Evolutionary conservation across 352 stramenopile species (phyloP), one percentile per base, ranked within the genome.

Genomic region (Elongisporangium prolatum): DNA sequence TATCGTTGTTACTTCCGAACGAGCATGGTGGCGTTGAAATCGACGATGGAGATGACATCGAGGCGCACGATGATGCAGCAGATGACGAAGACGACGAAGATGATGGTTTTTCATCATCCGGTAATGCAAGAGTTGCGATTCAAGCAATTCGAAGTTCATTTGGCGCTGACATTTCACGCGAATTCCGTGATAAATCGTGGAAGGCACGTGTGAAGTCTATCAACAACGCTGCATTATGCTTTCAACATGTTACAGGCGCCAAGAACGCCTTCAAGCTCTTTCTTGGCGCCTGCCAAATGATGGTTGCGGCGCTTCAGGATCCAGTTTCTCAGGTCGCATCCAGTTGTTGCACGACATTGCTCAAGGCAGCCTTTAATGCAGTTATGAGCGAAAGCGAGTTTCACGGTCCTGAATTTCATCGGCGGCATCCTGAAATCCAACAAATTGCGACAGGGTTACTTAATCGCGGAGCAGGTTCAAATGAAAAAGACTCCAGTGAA

Each of bases 401-500:
- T 54, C 80, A 93, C 58, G 77, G 74, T 0, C 28, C 47, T 11
- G 61, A 69, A 24, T 93, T 91, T 50, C 84, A 91, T 44, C 48
- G 74, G 0, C 64, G 73, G 10, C 77, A 75, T 4, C 80, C 80
- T 0, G 50, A 62, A 1, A 74, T 92, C 52, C 67, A 68, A 14
- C 68, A 74, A 20, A 83, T 93, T 20, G 59, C 74, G 1, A 72
- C 68, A 17, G 52, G 71, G 5, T 52, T 92, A 3, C 55, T 92
- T 21, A 59, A 60, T 0, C 71, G 84, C 25, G 84, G 77, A 5
- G 78, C 82, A 0, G 75, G 69, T 1, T 86, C 78, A 8, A 91
- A 91, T 54, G 78, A 94, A 55, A 91, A 89, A 69, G 84, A 94
- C 24, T 66, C 84, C 1, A 91, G 82, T 18, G 82, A 94, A 55